Evolutionary conservation across 768 basidiomycete genomes (phyloP).

Genomic region (Agaricus sinodeliciosus): DNA sequence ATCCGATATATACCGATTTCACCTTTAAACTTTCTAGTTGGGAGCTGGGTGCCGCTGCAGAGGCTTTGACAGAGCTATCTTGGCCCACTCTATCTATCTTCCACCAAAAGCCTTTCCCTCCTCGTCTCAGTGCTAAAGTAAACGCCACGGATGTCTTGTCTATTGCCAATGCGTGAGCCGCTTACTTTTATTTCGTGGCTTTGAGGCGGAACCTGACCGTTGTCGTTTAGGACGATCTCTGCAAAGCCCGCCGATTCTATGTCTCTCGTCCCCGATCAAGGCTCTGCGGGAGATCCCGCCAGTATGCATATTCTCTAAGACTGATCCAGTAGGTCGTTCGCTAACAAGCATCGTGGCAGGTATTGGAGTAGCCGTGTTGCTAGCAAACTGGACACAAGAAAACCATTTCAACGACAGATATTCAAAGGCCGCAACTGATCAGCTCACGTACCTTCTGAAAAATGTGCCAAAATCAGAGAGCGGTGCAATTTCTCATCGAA

Average conservation of each 20-base stretch:
- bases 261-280: slow-evolving; percentile 38
- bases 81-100: slow-evolving; percentile 47
- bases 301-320: slow-evolving; percentile 25
- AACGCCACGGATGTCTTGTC: slow-evolving; percentile 33
- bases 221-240: slow-evolving; percentile 26
- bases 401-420: slow-evolving; percentile 27
- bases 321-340: slow-evolving; percentile 1
- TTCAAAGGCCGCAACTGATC: slow-evolving; percentile 33
- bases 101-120: slow-evolving; percentile 31
- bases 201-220: background rate
- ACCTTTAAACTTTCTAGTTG: slow-evolving; percentile 30
- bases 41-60: slow-evolving; percentile 53
- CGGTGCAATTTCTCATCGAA: slow-evolving; percentile 57
- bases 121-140: slow-evolving; percentile 21
- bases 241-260: slow-evolving; percentile 28
- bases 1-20: background rate
- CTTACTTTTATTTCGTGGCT: background rate
- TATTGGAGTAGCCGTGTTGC: slow-evolving; percentile 43
- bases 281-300: slow-evolving; percentile 56
- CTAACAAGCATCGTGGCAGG: slow-evolving; percentile 22
- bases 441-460: slow-evolving; percentile 43
- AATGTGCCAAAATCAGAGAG: slow-evolving; percentile 33
- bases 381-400: slow-evolving; percentile 46
- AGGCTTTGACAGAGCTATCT: slow-evolving; percentile 48
- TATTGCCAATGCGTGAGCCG: slow-evolving; percentile 32